phyloP scores from a whole-genome alignment of 345 rosid genomes.

The Ailanthus altissimus region DNA sequence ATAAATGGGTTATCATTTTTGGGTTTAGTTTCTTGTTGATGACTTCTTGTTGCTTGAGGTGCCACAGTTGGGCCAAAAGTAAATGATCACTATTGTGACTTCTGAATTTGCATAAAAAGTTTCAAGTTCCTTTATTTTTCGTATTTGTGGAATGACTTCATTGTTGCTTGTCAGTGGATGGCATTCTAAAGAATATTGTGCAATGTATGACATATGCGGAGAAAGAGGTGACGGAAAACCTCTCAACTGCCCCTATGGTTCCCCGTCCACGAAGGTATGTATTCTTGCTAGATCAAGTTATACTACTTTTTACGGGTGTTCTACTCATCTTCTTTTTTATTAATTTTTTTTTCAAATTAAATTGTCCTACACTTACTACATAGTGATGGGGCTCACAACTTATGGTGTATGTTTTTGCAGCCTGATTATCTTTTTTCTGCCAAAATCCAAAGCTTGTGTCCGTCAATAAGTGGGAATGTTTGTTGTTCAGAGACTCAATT shows the following conservation, averaged over 20 bases:
- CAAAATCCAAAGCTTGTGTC: slow-evolving; percentile 93
- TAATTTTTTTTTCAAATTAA: neutral
- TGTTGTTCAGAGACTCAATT: slow-evolving; percentile 94
- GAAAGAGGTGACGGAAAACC: slow-evolving; percentile 82
- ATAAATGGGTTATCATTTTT: neutral
- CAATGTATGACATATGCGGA: slow-evolving; percentile 97
- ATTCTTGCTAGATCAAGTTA: slow-evolving; percentile 17
- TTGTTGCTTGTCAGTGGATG: slow-evolving; percentile 41
- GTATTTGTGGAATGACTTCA: slow-evolving; percentile 20
- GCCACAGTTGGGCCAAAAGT: neutral
- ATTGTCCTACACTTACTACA: neutral
- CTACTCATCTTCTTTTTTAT: neutral
- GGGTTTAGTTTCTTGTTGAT: neutral
- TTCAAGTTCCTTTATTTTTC: neutral
- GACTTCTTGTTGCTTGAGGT: neutral
- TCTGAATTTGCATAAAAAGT: slow-evolving; percentile 7
- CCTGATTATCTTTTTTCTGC: slow-evolving; percentile 86
- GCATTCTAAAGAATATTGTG: slow-evolving; percentile 81
- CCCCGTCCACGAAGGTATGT: slow-evolving; percentile 70
- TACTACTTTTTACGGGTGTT: neutral
- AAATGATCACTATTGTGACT: slow-evolving; percentile 7
- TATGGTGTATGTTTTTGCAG: slow-evolving; percentile 44
- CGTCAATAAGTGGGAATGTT: slow-evolving; percentile 81
- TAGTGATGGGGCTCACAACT: slow-evolving; percentile 10
- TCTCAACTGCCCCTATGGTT: slow-evolving; percentile 75